A percentile compares a stretch with the other conserved stretches of the same genome.
Evolutionary conservation across 2,329 filamentous ascomycete species (phyloP).

Genomic region (Fusarium sambucinum): DNA sequence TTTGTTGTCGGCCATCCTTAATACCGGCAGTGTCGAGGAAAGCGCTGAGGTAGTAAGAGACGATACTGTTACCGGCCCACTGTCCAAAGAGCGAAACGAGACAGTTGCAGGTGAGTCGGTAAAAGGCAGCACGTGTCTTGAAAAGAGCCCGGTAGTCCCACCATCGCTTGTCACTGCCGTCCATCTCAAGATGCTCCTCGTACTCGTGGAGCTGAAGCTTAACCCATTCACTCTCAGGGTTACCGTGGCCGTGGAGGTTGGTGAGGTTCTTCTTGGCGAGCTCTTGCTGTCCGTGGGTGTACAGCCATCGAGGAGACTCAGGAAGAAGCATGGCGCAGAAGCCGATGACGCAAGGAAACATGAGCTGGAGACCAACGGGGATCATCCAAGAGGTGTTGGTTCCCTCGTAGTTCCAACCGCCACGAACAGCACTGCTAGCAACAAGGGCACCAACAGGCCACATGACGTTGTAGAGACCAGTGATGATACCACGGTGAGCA

Average conservation of each 20-base stretch:
- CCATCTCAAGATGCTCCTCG: slow-evolving; percentile 58
- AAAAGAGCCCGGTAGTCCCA: slow-evolving; percentile 63
- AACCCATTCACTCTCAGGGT: slow-evolving; percentile 51
- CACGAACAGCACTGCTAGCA: slow-evolving; percentile 60
- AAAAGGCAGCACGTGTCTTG: slow-evolving; percentile 54
- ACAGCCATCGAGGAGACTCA: slow-evolving; percentile 57
- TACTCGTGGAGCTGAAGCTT: slow-evolving; percentile 58
- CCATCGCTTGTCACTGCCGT: slow-evolving; percentile 62
- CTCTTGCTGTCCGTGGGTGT: slow-evolving; percentile 52
- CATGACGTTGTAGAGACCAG: slow-evolving; percentile 65
- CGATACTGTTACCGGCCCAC: slow-evolving; percentile 57
- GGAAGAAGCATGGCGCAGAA: slow-evolving; percentile 50
- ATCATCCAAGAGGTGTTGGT: slow-evolving; percentile 56
- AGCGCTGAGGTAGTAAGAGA: slow-evolving; percentile 64
- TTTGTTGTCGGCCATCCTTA: slow-evolving; percentile 53
- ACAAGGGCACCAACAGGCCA: slow-evolving; percentile 63
- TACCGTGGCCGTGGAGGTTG: slow-evolving; percentile 59
- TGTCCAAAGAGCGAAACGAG: slow-evolving; percentile 60
- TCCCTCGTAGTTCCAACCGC: slow-evolving; percentile 48
- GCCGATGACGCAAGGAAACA: slow-evolving; percentile 55
- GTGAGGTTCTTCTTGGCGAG: slow-evolving; percentile 50
- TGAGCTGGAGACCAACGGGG: slow-evolving; percentile 56
- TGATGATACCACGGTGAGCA: slow-evolving; percentile 62
- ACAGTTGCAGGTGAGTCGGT: slow-evolving; percentile 60
- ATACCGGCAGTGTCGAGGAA: slow-evolving; percentile 66